Evolutionary conservation across 805 yeast genomes (phyloP), one percentile per base, ranked within the genome.

Genomic region (Wickerhamomyces chaumierensis): DNA sequence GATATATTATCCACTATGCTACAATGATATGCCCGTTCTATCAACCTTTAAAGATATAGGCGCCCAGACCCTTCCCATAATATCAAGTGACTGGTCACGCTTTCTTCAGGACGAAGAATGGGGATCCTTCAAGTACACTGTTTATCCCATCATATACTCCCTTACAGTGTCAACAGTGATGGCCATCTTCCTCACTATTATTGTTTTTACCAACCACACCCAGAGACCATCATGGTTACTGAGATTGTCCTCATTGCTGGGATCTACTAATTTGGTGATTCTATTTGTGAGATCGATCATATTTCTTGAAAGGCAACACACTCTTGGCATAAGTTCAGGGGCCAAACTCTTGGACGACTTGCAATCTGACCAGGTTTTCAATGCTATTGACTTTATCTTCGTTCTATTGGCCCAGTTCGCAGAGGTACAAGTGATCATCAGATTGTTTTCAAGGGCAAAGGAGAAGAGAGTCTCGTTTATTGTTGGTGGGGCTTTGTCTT

Each of bases 341-440:
- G 66, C 63, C 9, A 51, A 55, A 28, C 56, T 78, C 18, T 47
- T 77, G 12, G 61, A 62, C 31, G 55, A 58, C 3, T 52, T 81
- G n/a, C 65, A 71, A 38, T 41, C 50, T 3, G 63, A 68, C 34
- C 48, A 61, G 3, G 66, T 65, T 11, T 68, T 80, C 47, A 72
- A 72, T 37, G 62, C 72, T 3, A 58, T 81, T 13, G 84, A 78
- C 51, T 63, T 80, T 36, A 51, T 81, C 2, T 71, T 74, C 14
- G 75, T 75, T 7, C 52, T 78, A 12, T 48, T 80, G 5, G 62
- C 80, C 19, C 81, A 78, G 48, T 57, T 81, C 23, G 71, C 80
- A 37, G 88, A 82, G 54, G 84, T 81, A 1, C 84, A 79, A 49
- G 75, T 81, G 27, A 65, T 79, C 5, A 78, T 77, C 71, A 63